phyloP scores from a whole-genome alignment of 139 green algal genomes.

The Edaphochlamys debaryana region DNA sequence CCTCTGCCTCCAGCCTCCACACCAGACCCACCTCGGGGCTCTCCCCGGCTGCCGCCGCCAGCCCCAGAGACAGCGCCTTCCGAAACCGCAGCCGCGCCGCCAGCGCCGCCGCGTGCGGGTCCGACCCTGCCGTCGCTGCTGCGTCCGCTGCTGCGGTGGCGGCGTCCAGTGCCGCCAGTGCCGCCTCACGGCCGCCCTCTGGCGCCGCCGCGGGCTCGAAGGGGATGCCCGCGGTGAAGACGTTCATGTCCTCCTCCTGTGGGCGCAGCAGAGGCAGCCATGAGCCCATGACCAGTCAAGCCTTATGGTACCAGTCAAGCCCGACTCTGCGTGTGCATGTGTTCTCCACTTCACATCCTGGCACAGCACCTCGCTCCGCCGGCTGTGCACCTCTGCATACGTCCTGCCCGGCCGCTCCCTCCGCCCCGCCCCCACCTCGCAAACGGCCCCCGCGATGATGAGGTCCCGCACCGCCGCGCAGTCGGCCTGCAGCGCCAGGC shows the following conservation, averaged over 20 bases:
- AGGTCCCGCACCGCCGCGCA: slow-evolving; percentile 69
- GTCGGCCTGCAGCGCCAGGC: slow-evolving; percentile 58
- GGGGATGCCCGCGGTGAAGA: slow-evolving; percentile 64
- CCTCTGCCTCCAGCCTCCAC: no score
- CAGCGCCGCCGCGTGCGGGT: neutral
- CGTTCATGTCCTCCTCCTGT: slow-evolving; percentile 71
- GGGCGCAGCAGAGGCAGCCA: no score
- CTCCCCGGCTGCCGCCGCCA: neutral
- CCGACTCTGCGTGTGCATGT: no score
- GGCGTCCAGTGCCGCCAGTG: slow-evolving; percentile 13
- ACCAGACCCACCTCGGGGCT: slow-evolving; percentile 7
- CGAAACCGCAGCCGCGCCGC: slow-evolving; percentile 1
- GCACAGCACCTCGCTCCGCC: no score
- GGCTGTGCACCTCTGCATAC: no score
- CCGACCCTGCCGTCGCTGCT: neutral
- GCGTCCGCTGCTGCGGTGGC: neutral
- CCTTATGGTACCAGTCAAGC: no score
- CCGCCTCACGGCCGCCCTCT: neutral
- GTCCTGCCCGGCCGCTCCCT: no score
- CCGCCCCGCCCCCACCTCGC: slow-evolving; percentile 82
- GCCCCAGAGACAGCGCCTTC: neutral
- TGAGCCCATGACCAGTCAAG: no score
- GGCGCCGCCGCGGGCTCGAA: slow-evolving; percentile 52
- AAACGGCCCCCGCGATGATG: slow-evolving; percentile 68
- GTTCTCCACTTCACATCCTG: no score